Percentiles rank a stretch among this genome's conserved stretches.
These are phyloP conservation scores for Paradendryphiella salina DNA, from an alignment of 2,329 filamentous ascomycete species.

Conservation along the genomic window DNA sequence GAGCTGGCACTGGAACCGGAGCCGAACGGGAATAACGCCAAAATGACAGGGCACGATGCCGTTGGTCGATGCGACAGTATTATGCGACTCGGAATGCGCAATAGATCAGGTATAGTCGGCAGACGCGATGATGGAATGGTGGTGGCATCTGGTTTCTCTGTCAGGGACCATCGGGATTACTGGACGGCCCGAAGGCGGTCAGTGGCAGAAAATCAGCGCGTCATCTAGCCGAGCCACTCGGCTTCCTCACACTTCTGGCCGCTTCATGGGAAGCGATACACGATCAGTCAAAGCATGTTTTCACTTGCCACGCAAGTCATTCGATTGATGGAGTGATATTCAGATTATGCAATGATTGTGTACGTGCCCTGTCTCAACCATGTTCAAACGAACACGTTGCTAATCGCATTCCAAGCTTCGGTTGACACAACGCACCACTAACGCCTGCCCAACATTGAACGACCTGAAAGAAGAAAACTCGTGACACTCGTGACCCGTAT, in stretches of 20 bases:
- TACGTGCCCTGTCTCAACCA: background rate
- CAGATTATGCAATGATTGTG: background rate
- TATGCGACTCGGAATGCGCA: slow-evolving; percentile 23
- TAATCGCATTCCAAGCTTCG: background rate
- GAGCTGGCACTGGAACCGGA: slow-evolving; percentile 22
- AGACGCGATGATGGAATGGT: slow-evolving; percentile 20
- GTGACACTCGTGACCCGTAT: slow-evolving; percentile 1
- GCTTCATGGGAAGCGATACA: background rate
- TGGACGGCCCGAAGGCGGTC: slow-evolving; percentile 16
- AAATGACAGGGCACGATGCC: slow-evolving; percentile 16
- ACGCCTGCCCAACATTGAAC: slow-evolving; percentile 6
- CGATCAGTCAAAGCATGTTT: background rate
- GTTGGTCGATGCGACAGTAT: slow-evolving; percentile 21
- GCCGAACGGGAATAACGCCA: slow-evolving; percentile 20
- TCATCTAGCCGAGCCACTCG: slow-evolving; percentile 10
- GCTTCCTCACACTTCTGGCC: background rate
- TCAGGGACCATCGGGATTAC: slow-evolving; percentile 19
- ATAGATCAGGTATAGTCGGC: slow-evolving; percentile 5
- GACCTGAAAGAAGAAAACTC: slow-evolving; percentile 5
- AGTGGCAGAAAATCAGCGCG: slow-evolving; percentile 20
- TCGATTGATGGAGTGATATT: too few relatives aligned
- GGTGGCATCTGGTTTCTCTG: slow-evolving; percentile 16
- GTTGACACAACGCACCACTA: background rate
- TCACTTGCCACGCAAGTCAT: background rate
- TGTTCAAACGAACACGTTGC: background rate